Evolutionary conservation across 2,329 filamentous ascomycete species (phyloP), one percentile per base, ranked within the genome.

Genomic region (Aspergillus caelatus): DNA sequence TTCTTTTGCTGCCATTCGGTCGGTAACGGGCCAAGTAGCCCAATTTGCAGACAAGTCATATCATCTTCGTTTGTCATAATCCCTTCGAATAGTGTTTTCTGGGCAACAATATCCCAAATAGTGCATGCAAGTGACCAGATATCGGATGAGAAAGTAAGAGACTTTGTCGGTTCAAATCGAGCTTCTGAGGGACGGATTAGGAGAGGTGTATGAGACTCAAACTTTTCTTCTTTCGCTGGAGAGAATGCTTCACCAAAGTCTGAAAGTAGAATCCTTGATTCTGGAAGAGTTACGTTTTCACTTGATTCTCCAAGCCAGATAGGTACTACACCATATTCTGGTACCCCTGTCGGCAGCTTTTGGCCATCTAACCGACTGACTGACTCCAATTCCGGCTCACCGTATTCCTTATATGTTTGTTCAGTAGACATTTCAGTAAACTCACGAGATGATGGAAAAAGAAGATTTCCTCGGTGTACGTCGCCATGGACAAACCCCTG

Each of bases 71-170:
- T 62, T 11, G 68, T 64, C 9, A 71, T 61, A 6, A 71, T 69
- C 7, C 67, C 66, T 34, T 68, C 70, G 26, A 77, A 72, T 50
- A 76, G 62, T 8, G 71, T 60, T 54, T 63, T 55, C 12, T 65
- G 61, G 2, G 67, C 72, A 21, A 81, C 57, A 7, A 80, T 67
- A 39, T 70, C 72, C 69, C 72, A 81, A 11, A 81, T 76, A 0
- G 70, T 64, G 57, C 74, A 79, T 0, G 71, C 74, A 4, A 80
- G 69, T 32, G 71, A 77, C 77, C 77, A 80, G 7, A 78, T 76
- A 56, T 81, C 77, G 1, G 76, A 75, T 14, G 71, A 16, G 43
- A 74, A 77, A 4, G 73, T 68, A 7, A 79, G 71, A 2, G 75
- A 71, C 1, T 19, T 70, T 8, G 59, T 62, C 19, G 74, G 73